A percentile compares a stretch with the other conserved stretches of the same genome.
Conservation (phyloP, 495 filamentous ascomycete genomes). For the Aspergillus kassunensis region DNA sequence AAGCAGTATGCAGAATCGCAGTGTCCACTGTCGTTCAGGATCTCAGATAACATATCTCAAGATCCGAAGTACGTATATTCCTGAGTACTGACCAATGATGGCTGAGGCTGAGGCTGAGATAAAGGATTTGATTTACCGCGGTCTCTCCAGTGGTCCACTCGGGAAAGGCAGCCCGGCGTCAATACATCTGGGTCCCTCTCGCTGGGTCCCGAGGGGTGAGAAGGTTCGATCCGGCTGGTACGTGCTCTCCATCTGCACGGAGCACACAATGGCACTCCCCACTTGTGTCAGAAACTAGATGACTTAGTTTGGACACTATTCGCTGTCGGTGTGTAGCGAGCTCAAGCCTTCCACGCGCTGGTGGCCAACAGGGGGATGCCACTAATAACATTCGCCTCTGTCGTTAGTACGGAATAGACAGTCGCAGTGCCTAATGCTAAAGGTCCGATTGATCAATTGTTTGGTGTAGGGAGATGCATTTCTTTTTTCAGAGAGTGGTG, state of each 20-base stretch:
- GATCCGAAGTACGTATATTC: constrained; percentile 6
- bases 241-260: constrained; percentile 10
- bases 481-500: neutral
- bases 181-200: neutral
- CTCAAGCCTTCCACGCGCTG: neutral
- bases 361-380: neutral
- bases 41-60: constrained; percentile 1
- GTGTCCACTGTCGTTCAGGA: too few relatives aligned
- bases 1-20: neutral
- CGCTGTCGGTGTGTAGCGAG: neutral
- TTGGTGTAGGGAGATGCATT: neutral
- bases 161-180: constrained; percentile 6
- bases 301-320: constrained; percentile 6
- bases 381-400: neutral
- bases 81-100: neutral
- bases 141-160: neutral
- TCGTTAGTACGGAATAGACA: neutral
- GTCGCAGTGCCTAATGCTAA: neutral
- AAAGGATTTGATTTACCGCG: neutral
- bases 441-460: too few relatives aligned
- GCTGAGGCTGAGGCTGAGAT: neutral
- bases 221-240: constrained; percentile 1
- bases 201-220: neutral
- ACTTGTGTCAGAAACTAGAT: constrained; percentile 1
- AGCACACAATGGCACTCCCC: neutral